A percentile compares a stretch with the other conserved stretches of the same genome.
Evolutionary conservation across 305 asterid species (phyloP).

Genomic region (Ajuga reptans): DNA sequence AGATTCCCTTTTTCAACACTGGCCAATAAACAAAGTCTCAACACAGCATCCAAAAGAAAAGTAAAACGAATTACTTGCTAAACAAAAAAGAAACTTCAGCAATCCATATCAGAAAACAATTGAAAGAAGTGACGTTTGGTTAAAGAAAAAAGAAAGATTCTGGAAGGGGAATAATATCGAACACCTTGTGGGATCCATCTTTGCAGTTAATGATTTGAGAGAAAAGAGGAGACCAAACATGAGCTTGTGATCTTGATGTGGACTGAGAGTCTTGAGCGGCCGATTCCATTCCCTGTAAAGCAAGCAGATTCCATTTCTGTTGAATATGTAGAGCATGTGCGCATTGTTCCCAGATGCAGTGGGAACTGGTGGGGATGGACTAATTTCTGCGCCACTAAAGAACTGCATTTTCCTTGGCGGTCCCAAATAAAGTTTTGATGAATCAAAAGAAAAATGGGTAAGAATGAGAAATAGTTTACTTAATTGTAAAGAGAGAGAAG

Average conservation of each 20-base stretch:
- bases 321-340: conserved; percentile 79
- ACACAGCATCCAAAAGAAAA: not conserved
- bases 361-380: conserved; percentile 77
- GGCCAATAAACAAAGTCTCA: conserved; percentile 25
- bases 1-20: conserved; percentile 90
- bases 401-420: conserved; percentile 51
- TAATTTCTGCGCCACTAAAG: conserved; percentile 82
- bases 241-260: conserved; percentile 90
- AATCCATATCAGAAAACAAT: not conserved
- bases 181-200: conserved; percentile 97
- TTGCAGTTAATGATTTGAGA: conserved; percentile 87
- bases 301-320: conserved; percentile 75
- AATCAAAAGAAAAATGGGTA: no score
- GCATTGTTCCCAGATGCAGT: conserved; percentile 82
- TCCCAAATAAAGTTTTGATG: no score
- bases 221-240: conserved; percentile 98
- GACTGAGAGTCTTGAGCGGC: conserved; percentile 75
- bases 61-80: not conserved
- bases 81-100: not conserved
- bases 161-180: conserved; percentile 12
- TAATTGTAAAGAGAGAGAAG: no score
- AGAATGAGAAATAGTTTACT: no score
- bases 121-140: no score
- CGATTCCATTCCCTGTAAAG: conserved; percentile 97
- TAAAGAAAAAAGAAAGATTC: not conserved